Base-by-base conservation (phyloP, 495 filamentous ascomycete species). In the Xylaria palmicola region DNA sequence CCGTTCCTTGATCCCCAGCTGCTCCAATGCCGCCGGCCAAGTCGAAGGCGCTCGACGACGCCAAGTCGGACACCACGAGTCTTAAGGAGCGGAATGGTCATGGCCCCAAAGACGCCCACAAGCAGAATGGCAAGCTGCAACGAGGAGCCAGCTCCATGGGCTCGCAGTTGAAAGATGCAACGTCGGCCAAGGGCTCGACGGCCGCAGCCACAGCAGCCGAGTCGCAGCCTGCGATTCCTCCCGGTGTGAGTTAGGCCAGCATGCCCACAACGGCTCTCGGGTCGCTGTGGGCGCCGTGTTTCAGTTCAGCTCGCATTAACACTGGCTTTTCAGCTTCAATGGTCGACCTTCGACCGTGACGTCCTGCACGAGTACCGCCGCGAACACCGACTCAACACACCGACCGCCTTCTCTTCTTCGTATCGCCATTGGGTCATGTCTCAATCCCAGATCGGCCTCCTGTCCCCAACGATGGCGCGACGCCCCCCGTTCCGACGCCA, bases 291-390 rank as follows among this genome's bases (percentile, higher is more conserved):
- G 15, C 15, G 15, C 15, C 13, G 32, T 40, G 34, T 57, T 48
- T 36, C 58, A 53, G 50, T 15, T 45, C 20, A 43, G 30, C 71
- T 77, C 48, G 8, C 32, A 75, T 61, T n/a, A 41, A 32, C 50
- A 41, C 6, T 41, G 53, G 5, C 19, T 45, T 19, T 56, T 52
- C 66, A 95, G 91, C 83, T 95, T 56, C 81, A 86, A 63, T 95
- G 91, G 91, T 78, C 83, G 34, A 83, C 87, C 27, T 87, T 92
- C 66, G 85, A 90, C 17, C 77, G 85, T 63, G 79, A 84, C 19
- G 79, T 91, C 65, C 85, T 96, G 59, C 88, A 93, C 74, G 82
- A 84, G 69, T 96, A 96, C 79, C 87, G 90, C 60, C 85, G 89
- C 68, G 83, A 86, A 60, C 88, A 93, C 77, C 85, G 85, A 64